These are phyloP conservation scores for Talaromyces nanjingensis DNA, from an alignment of 495 filamentous ascomycete genomes.

Conservation along the genomic window DNA sequence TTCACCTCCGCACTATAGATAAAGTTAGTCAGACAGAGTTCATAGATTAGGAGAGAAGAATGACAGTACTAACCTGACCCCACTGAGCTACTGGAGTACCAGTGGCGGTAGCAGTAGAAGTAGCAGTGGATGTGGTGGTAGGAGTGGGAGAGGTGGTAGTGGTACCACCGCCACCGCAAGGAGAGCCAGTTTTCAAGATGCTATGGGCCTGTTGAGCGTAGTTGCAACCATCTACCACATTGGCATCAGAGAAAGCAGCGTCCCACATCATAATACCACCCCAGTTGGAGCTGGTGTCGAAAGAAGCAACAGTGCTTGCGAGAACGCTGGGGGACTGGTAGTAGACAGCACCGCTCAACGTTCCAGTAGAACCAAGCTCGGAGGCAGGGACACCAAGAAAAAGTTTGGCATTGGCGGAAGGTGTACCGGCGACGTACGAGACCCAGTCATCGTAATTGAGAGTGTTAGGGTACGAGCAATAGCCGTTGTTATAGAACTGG, in stretches of 20 bases:
- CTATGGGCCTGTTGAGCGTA: slow-evolving; percentile 32
- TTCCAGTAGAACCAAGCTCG: slow-evolving; percentile 32
- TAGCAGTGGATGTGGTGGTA: background rate
- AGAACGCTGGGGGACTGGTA: slow-evolving; percentile 36
- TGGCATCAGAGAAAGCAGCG: slow-evolving; percentile 37
- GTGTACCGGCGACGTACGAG: slow-evolving; percentile 27
- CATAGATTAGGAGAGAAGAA: background rate
- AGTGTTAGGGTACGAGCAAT: slow-evolving; percentile 20
- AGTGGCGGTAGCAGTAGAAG: slow-evolving; percentile 3
- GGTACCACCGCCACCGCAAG: slow-evolving; percentile 5
- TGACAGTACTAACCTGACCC: slow-evolving; percentile 4
- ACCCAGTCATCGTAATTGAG: slow-evolving; percentile 42
- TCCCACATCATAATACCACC: slow-evolving; percentile 53
- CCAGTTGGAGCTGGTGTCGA: slow-evolving; percentile 30
- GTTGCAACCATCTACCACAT: slow-evolving; percentile 32
- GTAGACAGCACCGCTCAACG: slow-evolving; percentile 28
- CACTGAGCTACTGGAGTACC: slow-evolving; percentile 8
- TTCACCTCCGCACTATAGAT: slow-evolving; percentile 5
- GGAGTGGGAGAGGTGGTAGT: background rate
- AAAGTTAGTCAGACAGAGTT: background rate
- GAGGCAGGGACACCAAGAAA: slow-evolving; percentile 43
- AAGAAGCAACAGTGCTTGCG: slow-evolving; percentile 21
- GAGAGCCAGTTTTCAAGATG: slow-evolving; percentile 18
- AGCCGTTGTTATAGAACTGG: slow-evolving; percentile 41
- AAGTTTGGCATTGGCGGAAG: slow-evolving; percentile 35